A percentile compares a stretch with the other conserved stretches of the same genome.
These are phyloP conservation scores for Volvariella surrecta DNA, from an alignment of 1,284 basidiomycete genomes.

Conservation along the genomic window DNA sequence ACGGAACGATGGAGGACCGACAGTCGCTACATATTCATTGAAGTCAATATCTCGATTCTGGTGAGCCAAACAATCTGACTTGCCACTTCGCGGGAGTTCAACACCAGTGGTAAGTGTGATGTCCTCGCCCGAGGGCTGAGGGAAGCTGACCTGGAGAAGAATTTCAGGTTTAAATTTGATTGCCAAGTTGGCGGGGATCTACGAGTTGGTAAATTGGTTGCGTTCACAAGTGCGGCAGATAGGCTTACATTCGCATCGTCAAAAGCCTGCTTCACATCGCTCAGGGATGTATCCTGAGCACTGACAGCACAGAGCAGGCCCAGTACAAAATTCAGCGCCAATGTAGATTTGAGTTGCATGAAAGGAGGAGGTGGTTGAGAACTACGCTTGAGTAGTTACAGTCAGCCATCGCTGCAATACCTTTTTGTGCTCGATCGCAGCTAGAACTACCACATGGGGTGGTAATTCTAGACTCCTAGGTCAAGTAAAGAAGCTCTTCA, in stretches of 20 bases:
- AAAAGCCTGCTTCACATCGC: slow-evolving; percentile 21
- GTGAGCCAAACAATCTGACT: slow-evolving; percentile 6
- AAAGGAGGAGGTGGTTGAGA: too few species aligned
- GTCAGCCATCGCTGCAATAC: too few species aligned
- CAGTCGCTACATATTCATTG: slow-evolving; percentile 22
- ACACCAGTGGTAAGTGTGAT: slow-evolving; percentile 30
- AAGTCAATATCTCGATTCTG: slow-evolving; percentile 13
- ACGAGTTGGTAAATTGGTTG: not conserved
- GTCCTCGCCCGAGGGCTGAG: slow-evolving; percentile 18
- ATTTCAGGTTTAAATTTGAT: slow-evolving; percentile 26
- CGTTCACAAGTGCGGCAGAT: not conserved
- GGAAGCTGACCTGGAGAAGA: slow-evolving; percentile 28
- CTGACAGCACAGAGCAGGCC: not conserved
- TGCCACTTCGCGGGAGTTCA: slow-evolving; percentile 31
- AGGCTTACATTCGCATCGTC: slow-evolving; percentile 20
- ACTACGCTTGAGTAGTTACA: too few species aligned
- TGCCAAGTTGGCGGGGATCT: slow-evolving; percentile 25
- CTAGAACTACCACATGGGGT: too few species aligned
- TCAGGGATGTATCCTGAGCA: slow-evolving; percentile 22
- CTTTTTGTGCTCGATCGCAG: too few species aligned
- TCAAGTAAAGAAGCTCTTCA: too few species aligned
- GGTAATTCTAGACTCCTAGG: too few species aligned
- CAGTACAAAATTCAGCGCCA: not conserved
- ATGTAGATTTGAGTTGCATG: too few species aligned
- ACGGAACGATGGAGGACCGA: slow-evolving; percentile 31